Percentiles rank a stretch among this genome's conserved stretches.
These are phyloP conservation scores for Xylaria venustula DNA, from an alignment of 495 filamentous ascomycete species.

Conservation along the genomic window DNA sequence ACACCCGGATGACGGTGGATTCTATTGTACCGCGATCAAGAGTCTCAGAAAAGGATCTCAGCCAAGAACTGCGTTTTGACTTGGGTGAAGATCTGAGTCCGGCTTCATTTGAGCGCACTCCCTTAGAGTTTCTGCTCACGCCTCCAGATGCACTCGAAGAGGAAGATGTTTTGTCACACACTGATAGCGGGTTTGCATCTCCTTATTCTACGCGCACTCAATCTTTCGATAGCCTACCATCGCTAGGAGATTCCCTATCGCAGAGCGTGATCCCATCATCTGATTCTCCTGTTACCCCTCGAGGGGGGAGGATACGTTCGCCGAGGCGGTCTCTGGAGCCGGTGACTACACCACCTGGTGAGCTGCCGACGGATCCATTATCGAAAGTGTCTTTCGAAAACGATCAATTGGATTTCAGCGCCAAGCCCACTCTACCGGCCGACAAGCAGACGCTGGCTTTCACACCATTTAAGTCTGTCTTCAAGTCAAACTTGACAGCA, in stretches of 20 bases:
- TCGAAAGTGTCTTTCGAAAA: conserved; percentile 29
- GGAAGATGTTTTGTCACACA: conserved; percentile 37
- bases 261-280: conserved; percentile 40
- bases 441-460: conserved; percentile 38
- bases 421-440: conserved; percentile 17
- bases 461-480: conserved; percentile 52
- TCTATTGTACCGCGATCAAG: conserved; percentile 47
- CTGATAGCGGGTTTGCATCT: conserved; percentile 44
- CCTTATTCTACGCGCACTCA: conserved; percentile 40
- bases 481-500: conserved; percentile 94
- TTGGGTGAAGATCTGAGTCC: conserved; percentile 34
- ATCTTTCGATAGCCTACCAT: conserved; percentile 51
- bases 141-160: conserved; percentile 54
- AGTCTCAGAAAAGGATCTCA: conserved; percentile 50
- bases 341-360: conserved; percentile 41
- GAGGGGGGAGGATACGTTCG: conserved; percentile 33
- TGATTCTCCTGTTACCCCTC: conserved; percentile 38
- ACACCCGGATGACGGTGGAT: conserved; percentile 43
- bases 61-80: conserved; percentile 32
- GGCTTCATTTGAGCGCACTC: conserved; percentile 36
- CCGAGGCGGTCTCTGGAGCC: conserved; percentile 45
- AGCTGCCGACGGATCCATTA: conserved; percentile 45
- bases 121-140: conserved; percentile 52
- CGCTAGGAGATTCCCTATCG: conserved; percentile 40
- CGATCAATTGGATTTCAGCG: conserved; percentile 43